Evolutionary conservation across 2,329 filamentous ascomycete genomes (phyloP).

Genomic region (Colletotrichum graminicola): DNA sequence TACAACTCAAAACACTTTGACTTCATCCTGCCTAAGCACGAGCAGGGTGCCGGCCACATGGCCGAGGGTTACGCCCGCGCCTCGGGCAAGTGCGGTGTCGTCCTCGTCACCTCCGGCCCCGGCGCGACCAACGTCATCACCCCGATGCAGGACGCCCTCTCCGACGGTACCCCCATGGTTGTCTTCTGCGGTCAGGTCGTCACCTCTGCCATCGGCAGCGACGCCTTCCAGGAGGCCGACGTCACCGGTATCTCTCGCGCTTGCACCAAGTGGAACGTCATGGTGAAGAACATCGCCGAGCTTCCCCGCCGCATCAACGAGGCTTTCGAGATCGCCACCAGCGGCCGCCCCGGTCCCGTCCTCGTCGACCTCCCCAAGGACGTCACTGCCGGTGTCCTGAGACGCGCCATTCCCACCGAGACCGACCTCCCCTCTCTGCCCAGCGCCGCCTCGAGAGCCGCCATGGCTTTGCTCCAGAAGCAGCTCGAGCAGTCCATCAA

Average conservation of each 20-base stretch:
- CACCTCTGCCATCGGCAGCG: constrained; percentile 90
- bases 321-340: constrained; percentile 97
- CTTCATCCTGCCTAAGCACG: constrained; percentile 94
- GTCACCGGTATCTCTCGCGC: constrained; percentile 92
- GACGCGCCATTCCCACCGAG: constrained; percentile 83
- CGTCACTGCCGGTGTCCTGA: constrained; percentile 86
- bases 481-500: constrained; percentile 80
- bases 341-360: constrained; percentile 91
- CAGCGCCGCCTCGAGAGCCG: constrained; percentile 86
- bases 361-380: constrained; percentile 97
- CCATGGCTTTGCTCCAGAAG: constrained; percentile 77
- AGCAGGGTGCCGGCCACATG: constrained; percentile 99
- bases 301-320: constrained; percentile 95
- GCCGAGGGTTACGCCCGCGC: constrained; percentile 96
- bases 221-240: constrained; percentile 97
- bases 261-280: constrained; percentile 99
- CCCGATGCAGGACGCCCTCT: constrained; percentile 94
- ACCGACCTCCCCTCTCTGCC: constrained; percentile 83
- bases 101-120: constrained; percentile 95
- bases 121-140: constrained; percentile 97
- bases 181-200: constrained; percentile 96
- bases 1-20: constrained; percentile 98
- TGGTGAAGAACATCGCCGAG: constrained; percentile 96
- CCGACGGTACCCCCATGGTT: constrained; percentile 94
- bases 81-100: constrained; percentile 93